Conservation (phyloP, 1,139 yeast species). For the Taiozyma sp. region DNA sequence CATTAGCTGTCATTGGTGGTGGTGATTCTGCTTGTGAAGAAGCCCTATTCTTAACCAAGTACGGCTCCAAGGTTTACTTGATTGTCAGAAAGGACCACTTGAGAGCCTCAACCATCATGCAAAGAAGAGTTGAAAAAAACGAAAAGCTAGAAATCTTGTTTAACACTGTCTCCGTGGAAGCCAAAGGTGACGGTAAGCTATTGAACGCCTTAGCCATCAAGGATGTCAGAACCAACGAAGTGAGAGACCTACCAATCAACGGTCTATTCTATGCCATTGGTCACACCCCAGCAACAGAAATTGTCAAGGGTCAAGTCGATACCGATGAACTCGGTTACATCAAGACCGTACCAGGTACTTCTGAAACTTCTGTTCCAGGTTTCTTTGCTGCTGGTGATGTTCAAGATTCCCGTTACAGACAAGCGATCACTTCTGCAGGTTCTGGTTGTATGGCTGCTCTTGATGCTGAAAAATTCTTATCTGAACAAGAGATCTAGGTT, state of each 20-base stretch:
- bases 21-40: conserved; percentile 99
- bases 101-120: conserved; percentile 96
- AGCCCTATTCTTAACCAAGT: conserved; percentile 92
- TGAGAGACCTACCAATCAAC: conserved; percentile 64
- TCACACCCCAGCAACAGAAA: conserved; percentile 89
- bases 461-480: conserved; percentile 81
- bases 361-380: conserved; percentile 84
- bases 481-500: conserved; percentile 48
- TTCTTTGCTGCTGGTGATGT: conserved; percentile 99
- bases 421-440: conserved; percentile 98
- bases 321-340: conserved; percentile 87
- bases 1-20: conserved; percentile 96
- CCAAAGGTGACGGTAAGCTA: conserved; percentile 87
- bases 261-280: conserved; percentile 98
- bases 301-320: conserved; percentile 72
- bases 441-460: conserved; percentile 99
- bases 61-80: conserved; percentile 90
- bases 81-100: conserved; percentile 90
- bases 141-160: conserved; percentile 87
- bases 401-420: conserved; percentile 95
- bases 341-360: conserved; percentile 81
- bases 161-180: conserved; percentile 82
- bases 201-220: conserved; percentile 54
- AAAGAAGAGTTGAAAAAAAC: conserved; percentile 76
- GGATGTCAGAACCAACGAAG: conserved; percentile 69